Conservation (phyloP, 2,329 filamentous ascomycete species). For the Basipetospora chlamydospora region DNA sequence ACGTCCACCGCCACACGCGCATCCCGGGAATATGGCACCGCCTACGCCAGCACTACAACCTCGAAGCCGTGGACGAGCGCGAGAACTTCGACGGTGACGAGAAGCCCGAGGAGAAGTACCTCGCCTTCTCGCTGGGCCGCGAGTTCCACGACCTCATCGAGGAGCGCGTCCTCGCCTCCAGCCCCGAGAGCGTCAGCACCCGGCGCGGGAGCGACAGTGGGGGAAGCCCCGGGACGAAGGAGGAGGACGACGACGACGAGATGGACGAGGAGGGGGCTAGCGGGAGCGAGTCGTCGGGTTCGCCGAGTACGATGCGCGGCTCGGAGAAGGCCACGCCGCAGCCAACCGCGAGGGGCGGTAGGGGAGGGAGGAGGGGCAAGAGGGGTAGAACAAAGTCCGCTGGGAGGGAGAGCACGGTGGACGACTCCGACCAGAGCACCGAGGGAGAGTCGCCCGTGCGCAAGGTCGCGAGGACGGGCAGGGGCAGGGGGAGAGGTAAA, state of each 20-base stretch:
- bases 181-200: slow-evolving; percentile 8
- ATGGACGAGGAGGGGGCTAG: too few relatives aligned
- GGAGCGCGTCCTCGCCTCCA: slow-evolving; percentile 16
- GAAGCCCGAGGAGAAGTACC: slow-evolving; percentile 46
- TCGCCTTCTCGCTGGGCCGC: slow-evolving; percentile 44
- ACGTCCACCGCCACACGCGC: slow-evolving; percentile 61
- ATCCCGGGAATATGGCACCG: slow-evolving; percentile 90
- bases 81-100: slow-evolving; percentile 50
- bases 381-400: slow-evolving; percentile 12
- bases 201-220: too few relatives aligned
- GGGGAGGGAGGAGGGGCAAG: slow-evolving; percentile 17
- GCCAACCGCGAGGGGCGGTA: slow-evolving; percentile 13
- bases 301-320: too few relatives aligned
- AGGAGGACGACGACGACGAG: slow-evolving; percentile 21
- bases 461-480: slow-evolving; percentile 21
- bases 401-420: slow-evolving; percentile 22
- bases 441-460: slow-evolving; percentile 23
- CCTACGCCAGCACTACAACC: slow-evolving; percentile 67
- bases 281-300: too few relatives aligned
- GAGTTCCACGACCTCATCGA: slow-evolving; percentile 26
- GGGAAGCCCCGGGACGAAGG: slow-evolving; percentile 27
- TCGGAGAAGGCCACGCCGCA: slow-evolving; percentile 3
- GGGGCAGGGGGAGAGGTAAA: slow-evolving; percentile 12
- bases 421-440: slow-evolving; percentile 35
- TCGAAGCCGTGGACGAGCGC: slow-evolving; percentile 73